phyloP scores from a whole-genome alignment of 768 basidiomycete species.

The Pleurotus tuoliensis region DNA sequence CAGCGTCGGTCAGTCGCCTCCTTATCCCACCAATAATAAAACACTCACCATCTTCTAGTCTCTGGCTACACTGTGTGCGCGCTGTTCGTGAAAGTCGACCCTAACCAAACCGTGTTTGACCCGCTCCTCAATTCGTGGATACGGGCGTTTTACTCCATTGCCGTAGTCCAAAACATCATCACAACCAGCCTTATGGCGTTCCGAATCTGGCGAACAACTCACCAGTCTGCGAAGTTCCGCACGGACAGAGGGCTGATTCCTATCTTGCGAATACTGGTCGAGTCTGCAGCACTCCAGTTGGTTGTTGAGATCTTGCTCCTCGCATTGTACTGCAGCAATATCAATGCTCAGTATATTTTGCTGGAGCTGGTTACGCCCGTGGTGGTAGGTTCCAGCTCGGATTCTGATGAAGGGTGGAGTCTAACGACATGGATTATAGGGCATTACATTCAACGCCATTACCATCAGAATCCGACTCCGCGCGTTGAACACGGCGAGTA shows the following conservation, averaged over 20 bases:
- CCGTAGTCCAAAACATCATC: constrained; percentile 19
- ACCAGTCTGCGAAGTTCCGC: constrained; percentile 7
- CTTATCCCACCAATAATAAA: too few species aligned
- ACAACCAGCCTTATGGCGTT: constrained; percentile 19
- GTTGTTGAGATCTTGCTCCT: constrained; percentile 14
- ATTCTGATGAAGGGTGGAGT: not conserved
- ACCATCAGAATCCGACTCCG: constrained; percentile 18
- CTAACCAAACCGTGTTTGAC: constrained; percentile 13
- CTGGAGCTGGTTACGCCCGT: constrained; percentile 14
- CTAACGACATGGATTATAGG: not conserved
- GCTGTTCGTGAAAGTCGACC: constrained; percentile 9
- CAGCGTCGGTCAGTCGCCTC: constrained; percentile 7
- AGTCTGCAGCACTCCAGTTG: constrained; percentile 15
- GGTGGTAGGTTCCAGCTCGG: constrained; percentile 2
- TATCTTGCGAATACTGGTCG: constrained; percentile 17
- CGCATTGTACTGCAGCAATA: constrained; percentile 11
- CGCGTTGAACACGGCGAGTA: not conserved
- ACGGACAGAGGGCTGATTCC: constrained; percentile 11
- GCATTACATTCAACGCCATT: constrained; percentile 21
- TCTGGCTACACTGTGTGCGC: constrained; percentile 13
- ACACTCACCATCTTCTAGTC: constrained; percentile 2
- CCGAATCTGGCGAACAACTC: constrained; percentile 17
- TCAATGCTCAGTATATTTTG: constrained; percentile 17
- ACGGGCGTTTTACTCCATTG: constrained; percentile 14
- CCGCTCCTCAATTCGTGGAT: constrained; percentile 17